Evolutionary conservation across 2,329 filamentous ascomycete genomes (phyloP), one percentile per base, ranked within the genome.

Genomic region (Saccharata proteae): DNA sequence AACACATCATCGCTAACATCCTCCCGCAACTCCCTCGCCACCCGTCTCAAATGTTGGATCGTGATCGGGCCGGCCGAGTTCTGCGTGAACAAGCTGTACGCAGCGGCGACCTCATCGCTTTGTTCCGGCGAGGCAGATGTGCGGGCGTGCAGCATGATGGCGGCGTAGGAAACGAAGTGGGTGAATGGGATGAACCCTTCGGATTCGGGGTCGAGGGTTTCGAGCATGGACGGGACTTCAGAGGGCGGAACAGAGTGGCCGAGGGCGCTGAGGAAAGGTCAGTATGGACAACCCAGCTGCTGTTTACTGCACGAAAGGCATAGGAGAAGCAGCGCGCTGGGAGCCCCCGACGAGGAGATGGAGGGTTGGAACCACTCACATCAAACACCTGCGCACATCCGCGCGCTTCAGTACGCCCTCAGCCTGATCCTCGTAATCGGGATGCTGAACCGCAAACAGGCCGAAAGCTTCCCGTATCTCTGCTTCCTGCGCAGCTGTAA

Each of bases 391-490:
- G 13, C 61, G 55, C 40, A 66, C 56, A 38, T 67, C 62, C 30
- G 59, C 51, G 6, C 47, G 51, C 10, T 51, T 48, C 27, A 65
- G 45, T 1, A 59, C 55, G 12, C 55, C 57, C 31, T 59, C 54
- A 15, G 25, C 19, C 8, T 27, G 48, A 83, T 82, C 45, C 30
- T 78, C 73, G 12, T 27, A 13, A 4, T 16, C 24, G 9, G 30
- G 18, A 12, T 28, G 30, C 17, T 16, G 16, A 6, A 26, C 41
- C 29, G 55, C 64, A 54, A 96, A 98, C 6, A 96, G 69, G 14
- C 71, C 67, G 55, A 90, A 96, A 10, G 86, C 86, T 56, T 94
- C 86, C 47, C 74, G 77, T 50, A 98, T 93, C 59, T 94, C 85
- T 43, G 71, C 69, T 59, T 96, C 88, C 58, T 94, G 80, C 41